Base-by-base conservation (phyloP, 805 yeast species). In the Yarrowia bubula region DNA sequence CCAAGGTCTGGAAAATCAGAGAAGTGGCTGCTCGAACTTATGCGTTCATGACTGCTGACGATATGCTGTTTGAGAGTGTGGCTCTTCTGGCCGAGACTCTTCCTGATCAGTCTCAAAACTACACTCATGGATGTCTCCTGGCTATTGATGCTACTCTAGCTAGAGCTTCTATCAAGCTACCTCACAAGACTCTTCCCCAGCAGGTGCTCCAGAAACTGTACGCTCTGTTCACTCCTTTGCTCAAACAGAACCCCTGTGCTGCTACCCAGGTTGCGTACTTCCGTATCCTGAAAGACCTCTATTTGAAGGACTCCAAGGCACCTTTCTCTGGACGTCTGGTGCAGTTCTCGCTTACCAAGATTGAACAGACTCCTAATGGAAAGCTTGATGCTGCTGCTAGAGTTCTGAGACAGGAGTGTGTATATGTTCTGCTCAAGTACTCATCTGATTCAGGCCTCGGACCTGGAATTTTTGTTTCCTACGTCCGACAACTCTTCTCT, bases 11-110 rank as follows among this genome's bases (percentile, higher is more conserved):
- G 97, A 91, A 91, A 70, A 81, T 95, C 8, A 81, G 99, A 68
- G 97, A 92, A 71, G 83, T 90, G 84, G 89, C 96, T 0, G 90
- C 97, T 0, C 80, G 86, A 71, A 83, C 91, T 4, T 70, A 90
- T 1, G 83, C 87, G 0, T 76, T 86, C 0, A 74, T 87, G 55
- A 73, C 83, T 13, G 67, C 76, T 8, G 69, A 71, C 1, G 77
- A 75, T 1, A 72, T 76, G 8, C 18, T 61, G 6, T 61, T 37
- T 22, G 64, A 58, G 35, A 32, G 35, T 14, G 35, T 58, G 4
- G 18, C 43, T 22, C 38, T 43, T 18, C 32, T 51, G 33, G 43
- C 58, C 1, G 58, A 51, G n/a, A 22, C 43, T 8, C 43, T 51
- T 8, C 58, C 58, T 15, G 70, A 75, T 2, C 22, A 18, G 5